These are phyloP conservation scores for Rhodotorula sp. DNA, from an alignment of 1,284 basidiomycete genomes.

Conservation along the genomic window DNA sequence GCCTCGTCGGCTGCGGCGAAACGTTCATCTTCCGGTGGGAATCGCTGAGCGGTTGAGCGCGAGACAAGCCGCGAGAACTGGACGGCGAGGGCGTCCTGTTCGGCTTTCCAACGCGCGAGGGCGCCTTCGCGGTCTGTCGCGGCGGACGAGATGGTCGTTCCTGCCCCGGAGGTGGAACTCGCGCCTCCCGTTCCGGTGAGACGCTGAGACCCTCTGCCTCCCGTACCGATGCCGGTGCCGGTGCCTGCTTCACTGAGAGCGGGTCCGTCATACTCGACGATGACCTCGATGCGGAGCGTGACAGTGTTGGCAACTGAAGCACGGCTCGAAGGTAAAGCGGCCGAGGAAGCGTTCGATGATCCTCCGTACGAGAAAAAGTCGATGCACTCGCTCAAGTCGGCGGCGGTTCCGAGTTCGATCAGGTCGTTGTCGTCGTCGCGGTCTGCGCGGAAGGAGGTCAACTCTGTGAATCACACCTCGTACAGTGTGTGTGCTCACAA, in stretches of 20 bases:
- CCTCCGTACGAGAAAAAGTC: conserved; percentile 15
- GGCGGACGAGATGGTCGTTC: not conserved
- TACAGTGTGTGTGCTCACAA: not conserved
- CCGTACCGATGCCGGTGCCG: not conserved
- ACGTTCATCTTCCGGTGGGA: not conserved
- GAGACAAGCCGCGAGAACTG: not conserved
- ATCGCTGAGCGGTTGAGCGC: not conserved
- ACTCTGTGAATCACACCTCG: not conserved
- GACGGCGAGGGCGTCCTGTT: not conserved
- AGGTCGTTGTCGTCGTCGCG: conserved; percentile 31
- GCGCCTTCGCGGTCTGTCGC: not conserved
- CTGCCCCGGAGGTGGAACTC: not conserved
- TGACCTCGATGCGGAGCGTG: conserved; percentile 3
- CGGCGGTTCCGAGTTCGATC: conserved; percentile 6
- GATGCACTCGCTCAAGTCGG: conserved; percentile 22
- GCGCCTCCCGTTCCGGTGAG: not conserved
- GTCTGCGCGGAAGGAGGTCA: not conserved
- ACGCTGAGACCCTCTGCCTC: not conserved
- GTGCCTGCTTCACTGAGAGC: not conserved
- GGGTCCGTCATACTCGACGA: conserved; percentile 17
- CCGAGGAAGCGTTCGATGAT: conserved; percentile 8
- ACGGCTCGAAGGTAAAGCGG: not conserved
- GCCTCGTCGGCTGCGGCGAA: not conserved
- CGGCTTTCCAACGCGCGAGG: not conserved
- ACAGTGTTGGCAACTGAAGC: not conserved